These are phyloP conservation scores for Penicillium verhagenii DNA, from an alignment of 495 filamentous ascomycete species.

Conservation along the genomic window DNA sequence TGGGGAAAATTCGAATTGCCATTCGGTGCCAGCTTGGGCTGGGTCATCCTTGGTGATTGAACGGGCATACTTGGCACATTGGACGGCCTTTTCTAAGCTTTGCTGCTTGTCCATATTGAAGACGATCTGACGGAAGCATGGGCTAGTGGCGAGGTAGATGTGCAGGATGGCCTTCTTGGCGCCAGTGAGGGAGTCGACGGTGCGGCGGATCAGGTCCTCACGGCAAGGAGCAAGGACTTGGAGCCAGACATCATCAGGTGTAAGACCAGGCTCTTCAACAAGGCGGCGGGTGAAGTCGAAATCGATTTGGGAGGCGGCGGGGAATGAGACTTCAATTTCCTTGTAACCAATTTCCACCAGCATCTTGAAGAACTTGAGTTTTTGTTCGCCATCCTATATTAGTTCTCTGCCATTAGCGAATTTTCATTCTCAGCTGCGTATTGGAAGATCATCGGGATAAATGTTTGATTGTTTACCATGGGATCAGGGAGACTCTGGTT, in stretches of 20 bases:
- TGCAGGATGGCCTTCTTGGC: constrained; percentile 95
- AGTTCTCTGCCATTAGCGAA: background rate
- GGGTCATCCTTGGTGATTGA: constrained; percentile 96
- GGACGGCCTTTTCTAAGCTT: constrained; percentile 78
- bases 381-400: constrained; percentile 81
- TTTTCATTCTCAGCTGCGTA: background rate
- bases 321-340: constrained; percentile 97
- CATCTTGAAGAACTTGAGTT: constrained; percentile 94
- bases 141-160: constrained; percentile 93
- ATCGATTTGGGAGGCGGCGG: constrained; percentile 89
- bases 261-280: constrained; percentile 79
- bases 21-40: constrained; percentile 66
- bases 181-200: constrained; percentile 85
- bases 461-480: constrained; percentile 62
- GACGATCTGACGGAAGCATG: constrained; percentile 86
- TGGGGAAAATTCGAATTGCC: constrained; percentile 94
- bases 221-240: constrained; percentile 94
- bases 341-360: constrained; percentile 92
- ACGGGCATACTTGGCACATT: constrained; percentile 81
- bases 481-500: constrained; percentile 87
- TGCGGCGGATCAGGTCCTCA: constrained; percentile 86
- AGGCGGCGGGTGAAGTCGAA: constrained; percentile 92
- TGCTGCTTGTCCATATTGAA: constrained; percentile 85
- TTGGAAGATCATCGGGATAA: background rate
- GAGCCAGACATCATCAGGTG: constrained; percentile 92